Conservation (phyloP, 108 stramenopile species). For the Parmales sp. region DNA sequence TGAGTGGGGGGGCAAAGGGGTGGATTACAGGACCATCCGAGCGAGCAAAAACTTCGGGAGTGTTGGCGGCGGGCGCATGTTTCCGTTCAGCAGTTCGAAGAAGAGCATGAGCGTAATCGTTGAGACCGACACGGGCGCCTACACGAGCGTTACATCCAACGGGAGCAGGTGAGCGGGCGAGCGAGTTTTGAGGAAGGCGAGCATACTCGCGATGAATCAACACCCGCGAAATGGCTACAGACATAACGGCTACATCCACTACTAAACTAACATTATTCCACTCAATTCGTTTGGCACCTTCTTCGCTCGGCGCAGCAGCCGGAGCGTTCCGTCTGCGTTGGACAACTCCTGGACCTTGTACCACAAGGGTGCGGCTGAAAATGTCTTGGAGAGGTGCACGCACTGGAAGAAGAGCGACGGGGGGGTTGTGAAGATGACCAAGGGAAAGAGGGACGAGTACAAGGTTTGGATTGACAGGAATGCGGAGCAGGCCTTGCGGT, state of each 20-base stretch:
- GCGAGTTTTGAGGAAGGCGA: too few relatives aligned
- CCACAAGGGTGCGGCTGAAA: slow-evolving; percentile 65
- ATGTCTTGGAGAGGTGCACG: slow-evolving; percentile 45
- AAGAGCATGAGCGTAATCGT: slow-evolving; percentile 64
- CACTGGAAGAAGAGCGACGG: slow-evolving; percentile 46
- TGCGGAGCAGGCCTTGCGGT: slow-evolving; percentile 49
- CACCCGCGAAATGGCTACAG: too few relatives aligned
- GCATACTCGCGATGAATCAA: too few relatives aligned
- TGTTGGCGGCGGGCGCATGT: slow-evolving; percentile 46
- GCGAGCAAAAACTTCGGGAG: slow-evolving; percentile 44
- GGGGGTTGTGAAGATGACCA: slow-evolving; percentile 36
- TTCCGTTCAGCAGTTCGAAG: slow-evolving; percentile 48
- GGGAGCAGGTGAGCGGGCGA: background rate
- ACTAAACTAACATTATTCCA: too few relatives aligned
- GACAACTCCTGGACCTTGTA: slow-evolving; percentile 38
- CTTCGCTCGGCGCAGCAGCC: background rate
- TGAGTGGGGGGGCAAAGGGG: slow-evolving; percentile 25
- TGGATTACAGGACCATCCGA: slow-evolving; percentile 42
- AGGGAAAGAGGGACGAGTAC: slow-evolving; percentile 37
- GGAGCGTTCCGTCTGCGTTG: background rate
- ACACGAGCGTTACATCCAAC: background rate
- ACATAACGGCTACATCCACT: too few relatives aligned
- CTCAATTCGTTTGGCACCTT: too few relatives aligned
- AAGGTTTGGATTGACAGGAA: slow-evolving; percentile 34
- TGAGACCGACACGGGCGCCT: slow-evolving; percentile 17